A percentile compares a stretch with the other conserved stretches of the same genome.
phyloP scores from a whole-genome alignment of 768 basidiomycete genomes.

The Rhizopogon vesiculosus region DNA sequence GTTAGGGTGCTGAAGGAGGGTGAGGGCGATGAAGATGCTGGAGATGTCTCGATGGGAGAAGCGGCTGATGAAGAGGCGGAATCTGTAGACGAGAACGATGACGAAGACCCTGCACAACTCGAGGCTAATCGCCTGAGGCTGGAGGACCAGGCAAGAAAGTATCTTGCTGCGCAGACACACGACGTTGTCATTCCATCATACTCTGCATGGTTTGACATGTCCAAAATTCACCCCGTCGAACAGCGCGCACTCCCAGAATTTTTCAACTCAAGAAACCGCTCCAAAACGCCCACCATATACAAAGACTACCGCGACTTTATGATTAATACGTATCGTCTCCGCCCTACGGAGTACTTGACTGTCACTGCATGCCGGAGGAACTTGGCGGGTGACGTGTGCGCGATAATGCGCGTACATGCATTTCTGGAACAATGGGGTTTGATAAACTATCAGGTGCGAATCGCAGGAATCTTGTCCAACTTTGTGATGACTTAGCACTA shows the following conservation, averaged over 20 bases:
- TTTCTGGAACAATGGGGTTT: constrained; percentile 99
- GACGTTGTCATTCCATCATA: constrained; percentile 97
- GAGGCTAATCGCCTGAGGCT: constrained; percentile 75
- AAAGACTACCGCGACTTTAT: constrained; percentile 99
- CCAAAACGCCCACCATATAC: constrained; percentile 95
- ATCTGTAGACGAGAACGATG: constrained; percentile 77
- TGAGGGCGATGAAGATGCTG: constrained; percentile 64
- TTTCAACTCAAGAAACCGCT: constrained; percentile 92
- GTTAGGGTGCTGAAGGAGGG: constrained; percentile 40
- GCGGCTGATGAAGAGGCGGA: constrained; percentile 73
- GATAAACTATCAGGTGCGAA: constrained; percentile 92
- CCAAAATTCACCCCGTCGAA: constrained; percentile 89
- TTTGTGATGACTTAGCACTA: not conserved
- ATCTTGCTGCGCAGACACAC: constrained; percentile 96
- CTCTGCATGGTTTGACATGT: constrained; percentile 97
- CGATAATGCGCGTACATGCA: constrained; percentile 97
- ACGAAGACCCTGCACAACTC: constrained; percentile 79
- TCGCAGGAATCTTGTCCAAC: not conserved
- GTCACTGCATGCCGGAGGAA: constrained; percentile 96
- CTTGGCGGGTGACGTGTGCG: constrained; percentile 96
- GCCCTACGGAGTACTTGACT: constrained; percentile 93
- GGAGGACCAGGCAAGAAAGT: constrained; percentile 87
- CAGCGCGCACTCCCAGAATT: constrained; percentile 93
- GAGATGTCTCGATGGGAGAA: constrained; percentile 80
- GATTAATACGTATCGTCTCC: constrained; percentile 95